These are phyloP conservation scores for Pogostemon cablin DNA, from an alignment of 257 asterid genomes.

Conservation along the genomic window DNA sequence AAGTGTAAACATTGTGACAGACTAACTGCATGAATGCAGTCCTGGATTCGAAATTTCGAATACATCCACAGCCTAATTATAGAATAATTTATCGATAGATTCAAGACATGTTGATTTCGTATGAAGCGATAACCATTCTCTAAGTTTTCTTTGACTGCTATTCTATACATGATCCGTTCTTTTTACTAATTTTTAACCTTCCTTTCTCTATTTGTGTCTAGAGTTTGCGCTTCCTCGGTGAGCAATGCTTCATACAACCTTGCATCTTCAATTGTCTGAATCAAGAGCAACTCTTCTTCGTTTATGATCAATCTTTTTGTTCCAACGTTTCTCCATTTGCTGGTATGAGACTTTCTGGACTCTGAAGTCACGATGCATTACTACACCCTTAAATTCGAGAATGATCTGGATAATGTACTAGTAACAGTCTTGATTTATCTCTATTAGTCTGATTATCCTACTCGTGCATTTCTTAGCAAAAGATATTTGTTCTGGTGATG, in stretches of 20 bases:
- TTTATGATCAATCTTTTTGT: slow-evolving; percentile 23
- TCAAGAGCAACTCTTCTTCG: slow-evolving; percentile 17
- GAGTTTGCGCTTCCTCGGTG: slow-evolving; percentile 65
- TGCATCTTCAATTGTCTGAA: slow-evolving; percentile 25
- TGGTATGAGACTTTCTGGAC: slow-evolving; percentile 26
- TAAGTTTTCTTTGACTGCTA: neutral
- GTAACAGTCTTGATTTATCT: slow-evolving; percentile 12
- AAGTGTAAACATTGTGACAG: neutral
- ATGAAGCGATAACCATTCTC: neutral
- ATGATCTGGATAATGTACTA: slow-evolving; percentile 8
- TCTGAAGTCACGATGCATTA: slow-evolving; percentile 2
- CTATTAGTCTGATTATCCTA: too few species aligned
- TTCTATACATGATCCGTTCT: neutral
- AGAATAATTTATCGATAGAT: neutral
- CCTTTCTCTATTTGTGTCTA: slow-evolving; percentile 38
- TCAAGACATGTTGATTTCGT: slow-evolving; percentile 9
- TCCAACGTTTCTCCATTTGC: slow-evolving; percentile 27
- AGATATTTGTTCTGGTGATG: too few species aligned
- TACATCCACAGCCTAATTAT: neutral
- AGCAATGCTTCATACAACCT: slow-evolving; percentile 32
- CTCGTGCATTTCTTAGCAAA: too few species aligned
- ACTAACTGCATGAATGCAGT: neutral
- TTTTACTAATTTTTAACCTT: slow-evolving; percentile 36
- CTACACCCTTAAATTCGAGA: slow-evolving; percentile 17
- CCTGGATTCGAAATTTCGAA: neutral